phyloP scores from a whole-genome alignment of 2,329 filamentous ascomycete genomes.

The Ascochyta pisi region DNA sequence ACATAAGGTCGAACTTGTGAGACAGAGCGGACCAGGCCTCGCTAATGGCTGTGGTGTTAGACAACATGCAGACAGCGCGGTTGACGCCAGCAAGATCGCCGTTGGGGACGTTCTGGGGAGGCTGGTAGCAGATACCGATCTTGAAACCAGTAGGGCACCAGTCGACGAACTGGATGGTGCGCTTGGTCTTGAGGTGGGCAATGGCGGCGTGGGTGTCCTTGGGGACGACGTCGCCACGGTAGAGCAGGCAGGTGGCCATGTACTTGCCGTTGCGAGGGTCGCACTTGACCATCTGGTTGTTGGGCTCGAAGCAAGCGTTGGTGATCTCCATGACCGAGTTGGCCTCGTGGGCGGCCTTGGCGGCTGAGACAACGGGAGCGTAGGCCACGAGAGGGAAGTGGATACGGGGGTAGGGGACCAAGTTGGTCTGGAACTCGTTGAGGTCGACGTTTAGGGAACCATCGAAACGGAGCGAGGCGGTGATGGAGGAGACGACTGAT shows the following conservation, averaged over 20 bases:
- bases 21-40: slow-evolving; percentile 97
- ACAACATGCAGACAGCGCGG: slow-evolving; percentile 98
- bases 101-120: slow-evolving; percentile 93
- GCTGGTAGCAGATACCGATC: slow-evolving; percentile 99
- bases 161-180: slow-evolving; percentile 98
- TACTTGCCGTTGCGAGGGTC: slow-evolving; percentile 99
- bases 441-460: slow-evolving; percentile 98
- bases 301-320: slow-evolving; percentile 98
- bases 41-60: slow-evolving; percentile 97
- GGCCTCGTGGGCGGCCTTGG: slow-evolving; percentile 96
- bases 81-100: slow-evolving; percentile 97
- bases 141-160: slow-evolving; percentile 99
- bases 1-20: slow-evolving; percentile 99
- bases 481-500: slow-evolving; percentile 95
- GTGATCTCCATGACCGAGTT: slow-evolving; percentile 99
- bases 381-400: slow-evolving; percentile 99
- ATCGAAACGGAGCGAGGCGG: slow-evolving; percentile 96
- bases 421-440: slow-evolving; percentile 99
- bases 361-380: slow-evolving; percentile 89
- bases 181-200: slow-evolving; percentile 98
- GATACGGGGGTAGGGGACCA: slow-evolving; percentile 98
- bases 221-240: slow-evolving; percentile 97
- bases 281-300: slow-evolving; percentile 99
- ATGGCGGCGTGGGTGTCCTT: slow-evolving; percentile 94
- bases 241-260: slow-evolving; percentile 98